Base-by-base conservation (phyloP, 345 rosid genomes). In the Hibiscus trionum region DNA sequence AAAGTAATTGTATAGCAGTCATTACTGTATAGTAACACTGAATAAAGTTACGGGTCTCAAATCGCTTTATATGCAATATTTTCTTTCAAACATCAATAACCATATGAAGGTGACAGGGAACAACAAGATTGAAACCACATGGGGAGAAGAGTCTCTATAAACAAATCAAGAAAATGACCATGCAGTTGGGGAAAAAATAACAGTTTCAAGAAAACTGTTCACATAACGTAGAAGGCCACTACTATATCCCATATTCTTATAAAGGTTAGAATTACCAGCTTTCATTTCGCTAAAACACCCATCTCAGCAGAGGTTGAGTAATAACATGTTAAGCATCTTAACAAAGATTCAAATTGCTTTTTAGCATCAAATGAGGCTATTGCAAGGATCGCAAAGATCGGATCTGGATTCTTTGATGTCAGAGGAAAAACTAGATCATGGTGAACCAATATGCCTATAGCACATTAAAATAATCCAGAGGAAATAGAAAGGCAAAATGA, bases 51-150 rank as follows among this genome's bases (percentile, higher is more conserved):
- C 24, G 24, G 61, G 21, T 21, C 24, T 21, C 29, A 21, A 56
- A 56, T 11, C 29, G 10, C 14, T 56, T 56, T 56, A 21, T 8
- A 56, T 10, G 29, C 44, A 11, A 16, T 12, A 33, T 62, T 14
- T 11, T 27, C 64, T 58, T 57, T 39, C 52, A 77, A 37, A 66
- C 29, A 58, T 64, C 12, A 31, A 47, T 16, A 56, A 11, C 21
- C 37, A 72, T 15, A 75, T 24, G 52, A 58, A n/a, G 21, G 35
- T 29, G 72, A 61, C 15, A 26, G 61, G 61, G 61, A 56, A 56
- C 29, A 19, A 19, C 27, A 56, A 19, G 9, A 46, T 24, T 24
- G 17, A 60, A 29, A 60, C 53, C 62, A 70, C 19, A 35, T 17
- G 39, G 35, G 63, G 31, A 19, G 47, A 31, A 46, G 2, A 7